Evolutionary conservation across 257 asterid genomes (phyloP), one percentile per base, ranked within the genome.

Genomic region (Galeopsis tetrahit): DNA sequence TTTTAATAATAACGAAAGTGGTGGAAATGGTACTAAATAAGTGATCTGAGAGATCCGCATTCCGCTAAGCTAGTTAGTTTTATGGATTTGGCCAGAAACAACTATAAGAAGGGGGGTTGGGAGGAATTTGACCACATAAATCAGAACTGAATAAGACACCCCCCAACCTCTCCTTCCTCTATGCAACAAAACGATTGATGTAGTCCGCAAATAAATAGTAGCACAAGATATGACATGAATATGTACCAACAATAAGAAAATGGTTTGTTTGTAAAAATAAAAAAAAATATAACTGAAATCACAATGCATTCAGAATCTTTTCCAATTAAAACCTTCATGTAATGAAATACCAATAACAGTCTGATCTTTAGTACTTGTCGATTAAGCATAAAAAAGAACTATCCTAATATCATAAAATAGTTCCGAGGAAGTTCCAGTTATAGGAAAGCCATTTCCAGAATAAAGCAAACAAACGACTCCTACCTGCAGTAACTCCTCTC

Each of bases 401-500:
- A 32, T 10, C 36, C 57, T 34, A 43, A 63, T 15, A 63, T 11
- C 48, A 70, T 36, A 8, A 11, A 7, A 31, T 31, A 51, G 65
- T 59, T 36, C 55, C 6, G 55, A 39, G 28, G 46, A 61, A 44
- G 35, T 64, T 36, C 10, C 34, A 58, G 48, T 35, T 64, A 14
- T 36, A 38, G 15, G 57, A 4, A 11, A 42, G 17, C 51, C 7
- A 74, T 11, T 65, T 62, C 59, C 0, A 32, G 2, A 14, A 34
- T 71, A 52, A 10, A 80, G 56, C 49, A 66, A 70, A 62, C 35
- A 28, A 34, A 46, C 9, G 65, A 60, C 10, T 74, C 83, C 71
- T 68, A 95, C 99, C 97, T 95, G 99, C 74, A 95, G 85, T 60
- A 95, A 87, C 60, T 95, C 99, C 9, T 95, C 99, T 28, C 99